Percentiles rank a stretch among this genome's conserved stretches.
phyloP scores from a whole-genome alignment of 1,284 basidiomycete species.

The Microbotryomycetes sp. region DNA sequence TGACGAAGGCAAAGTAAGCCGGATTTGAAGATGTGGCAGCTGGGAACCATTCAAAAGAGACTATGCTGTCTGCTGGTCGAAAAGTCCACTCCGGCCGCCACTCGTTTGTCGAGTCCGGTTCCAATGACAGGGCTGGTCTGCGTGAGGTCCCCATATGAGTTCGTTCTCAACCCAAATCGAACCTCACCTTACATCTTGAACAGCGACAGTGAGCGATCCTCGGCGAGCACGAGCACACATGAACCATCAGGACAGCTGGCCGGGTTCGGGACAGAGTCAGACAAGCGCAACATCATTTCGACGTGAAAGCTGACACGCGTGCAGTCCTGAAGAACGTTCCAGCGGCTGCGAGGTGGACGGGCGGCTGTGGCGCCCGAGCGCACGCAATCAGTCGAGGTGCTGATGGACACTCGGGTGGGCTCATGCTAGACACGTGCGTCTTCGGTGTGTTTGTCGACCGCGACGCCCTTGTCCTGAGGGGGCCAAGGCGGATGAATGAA shows the following conservation, averaged over 20 bases:
- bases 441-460: no score
- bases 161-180: no score
- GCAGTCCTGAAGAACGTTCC: slow-evolving; percentile 18
- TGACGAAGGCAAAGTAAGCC: slow-evolving; percentile 24
- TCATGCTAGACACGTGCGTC: neutral
- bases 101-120: no score
- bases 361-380: neutral
- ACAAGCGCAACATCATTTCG: no score
- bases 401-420: neutral
- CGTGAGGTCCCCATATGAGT: no score
- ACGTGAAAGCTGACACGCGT: slow-evolving; percentile 6
- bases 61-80: slow-evolving; percentile 16
- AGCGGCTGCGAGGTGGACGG: neutral
- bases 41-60: slow-evolving; percentile 30
- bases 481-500: neutral
- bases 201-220: slow-evolving; percentile 26
- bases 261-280: neutral
- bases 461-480: no score
- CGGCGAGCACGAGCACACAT: slow-evolving; percentile 17
- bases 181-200: slow-evolving; percentile 14
- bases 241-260: slow-evolving; percentile 27
- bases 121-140: neutral
- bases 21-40: slow-evolving; percentile 12
- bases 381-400: neutral
- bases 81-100: slow-evolving; percentile 15